Percentiles rank a stretch among this genome's conserved stretches.
phyloP scores from a whole-genome alignment of 2,329 filamentous ascomycete species.

The Paramyrothecium roridum region DNA sequence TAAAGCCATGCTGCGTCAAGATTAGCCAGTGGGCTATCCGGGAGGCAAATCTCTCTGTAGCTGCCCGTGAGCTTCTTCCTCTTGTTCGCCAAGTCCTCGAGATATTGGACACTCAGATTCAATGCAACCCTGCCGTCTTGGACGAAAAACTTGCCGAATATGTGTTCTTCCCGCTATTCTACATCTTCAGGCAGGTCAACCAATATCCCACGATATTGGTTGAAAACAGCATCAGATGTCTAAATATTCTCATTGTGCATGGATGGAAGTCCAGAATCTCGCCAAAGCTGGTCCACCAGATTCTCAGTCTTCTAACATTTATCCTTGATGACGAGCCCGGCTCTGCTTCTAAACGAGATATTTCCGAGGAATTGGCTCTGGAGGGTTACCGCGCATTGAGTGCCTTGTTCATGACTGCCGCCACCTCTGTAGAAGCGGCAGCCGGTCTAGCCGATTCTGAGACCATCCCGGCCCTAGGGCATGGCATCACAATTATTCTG shows the following conservation, averaged over 20 bases:
- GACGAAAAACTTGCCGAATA: constrained; percentile 90
- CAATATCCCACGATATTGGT: constrained; percentile 67
- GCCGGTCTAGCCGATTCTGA: constrained; percentile 51
- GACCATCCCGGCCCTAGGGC: constrained; percentile 75
- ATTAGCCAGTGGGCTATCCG: constrained; percentile 56
- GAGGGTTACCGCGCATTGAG: constrained; percentile 69
- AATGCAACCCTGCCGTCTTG: constrained; percentile 46
- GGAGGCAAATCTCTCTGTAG: constrained; percentile 37
- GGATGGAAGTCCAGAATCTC: constrained; percentile 77
- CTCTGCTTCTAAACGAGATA: constrained; percentile 35
- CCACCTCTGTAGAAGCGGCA: constrained; percentile 45
- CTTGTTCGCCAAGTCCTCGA: constrained; percentile 42
- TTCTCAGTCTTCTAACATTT: constrained; percentile 81
- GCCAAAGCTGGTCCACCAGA: constrained; percentile 72
- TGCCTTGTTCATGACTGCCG: constrained; percentile 60
- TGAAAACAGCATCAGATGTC: constrained; percentile 73
- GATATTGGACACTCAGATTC: constrained; percentile 42
- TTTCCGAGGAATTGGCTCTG: constrained; percentile 71
- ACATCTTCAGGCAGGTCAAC: constrained; percentile 76
- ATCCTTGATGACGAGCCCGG: constrained; percentile 71
- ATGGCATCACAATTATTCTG: constrained; percentile 76
- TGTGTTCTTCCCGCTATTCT: constrained; percentile 87
- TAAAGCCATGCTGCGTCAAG: constrained; percentile 60
- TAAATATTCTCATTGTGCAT: constrained; percentile 68
- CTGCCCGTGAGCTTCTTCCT: constrained; percentile 40